Conservation (phyloP, 257 asterid species). For the Solanum neorickii region DNA sequence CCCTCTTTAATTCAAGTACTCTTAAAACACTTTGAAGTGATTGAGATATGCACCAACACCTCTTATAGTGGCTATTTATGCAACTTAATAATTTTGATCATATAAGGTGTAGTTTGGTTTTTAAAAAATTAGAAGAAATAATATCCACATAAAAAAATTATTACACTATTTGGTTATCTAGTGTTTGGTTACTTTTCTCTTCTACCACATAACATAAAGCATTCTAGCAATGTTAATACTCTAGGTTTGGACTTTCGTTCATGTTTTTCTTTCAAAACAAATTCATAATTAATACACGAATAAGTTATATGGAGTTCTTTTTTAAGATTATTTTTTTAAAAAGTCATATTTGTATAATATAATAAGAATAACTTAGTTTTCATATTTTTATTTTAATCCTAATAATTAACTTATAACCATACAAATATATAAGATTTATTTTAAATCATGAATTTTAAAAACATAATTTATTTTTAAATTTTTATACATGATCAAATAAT, state of each 20-base stretch:
- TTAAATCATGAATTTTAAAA: background rate
- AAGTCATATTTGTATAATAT: background rate
- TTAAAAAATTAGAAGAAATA: background rate
- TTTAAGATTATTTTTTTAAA: fast-evolving
- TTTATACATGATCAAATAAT: background rate
- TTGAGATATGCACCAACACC: constrained; percentile 8
- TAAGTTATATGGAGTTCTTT: no score
- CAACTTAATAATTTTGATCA: background rate
- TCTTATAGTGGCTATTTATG: constrained; percentile 17
- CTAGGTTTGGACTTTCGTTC: background rate
- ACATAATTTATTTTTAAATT: background rate
- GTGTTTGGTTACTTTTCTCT: background rate
- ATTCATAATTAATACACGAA: no score
- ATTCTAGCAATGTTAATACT: background rate
- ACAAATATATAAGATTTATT: background rate
- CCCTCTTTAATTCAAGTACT: background rate
- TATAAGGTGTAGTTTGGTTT: background rate
- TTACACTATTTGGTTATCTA: background rate
- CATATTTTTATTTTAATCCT: background rate
- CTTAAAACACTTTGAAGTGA: constrained; percentile 15
- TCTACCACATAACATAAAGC: background rate
- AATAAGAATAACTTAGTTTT: background rate
- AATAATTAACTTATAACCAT: background rate
- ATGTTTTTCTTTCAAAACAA: background rate
- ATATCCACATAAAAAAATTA: background rate